Conservation (phyloP, 1,284 basidiomycete genomes). For the Blastosporella zonata region DNA sequence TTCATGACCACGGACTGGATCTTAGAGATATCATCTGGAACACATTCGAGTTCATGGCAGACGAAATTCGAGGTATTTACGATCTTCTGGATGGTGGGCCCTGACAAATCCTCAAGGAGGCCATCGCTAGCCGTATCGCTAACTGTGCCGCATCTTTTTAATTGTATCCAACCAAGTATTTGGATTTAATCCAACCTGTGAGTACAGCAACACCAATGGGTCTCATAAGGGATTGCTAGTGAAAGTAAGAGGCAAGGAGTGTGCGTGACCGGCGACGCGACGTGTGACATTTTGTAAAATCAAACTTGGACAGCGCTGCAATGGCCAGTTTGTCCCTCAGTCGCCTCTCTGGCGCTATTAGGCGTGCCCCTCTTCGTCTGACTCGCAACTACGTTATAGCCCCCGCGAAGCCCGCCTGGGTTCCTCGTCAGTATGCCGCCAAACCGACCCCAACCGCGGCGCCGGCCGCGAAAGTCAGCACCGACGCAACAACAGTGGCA, state of each 20-base stretch:
- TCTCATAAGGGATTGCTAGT: conserved; percentile 13
- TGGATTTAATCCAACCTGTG: conserved; percentile 27
- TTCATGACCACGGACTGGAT: conserved; percentile 48
- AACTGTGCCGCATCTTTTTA: conserved; percentile 37
- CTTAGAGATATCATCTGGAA: conserved; percentile 59
- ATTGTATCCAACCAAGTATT: conserved; percentile 5
- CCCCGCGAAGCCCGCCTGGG: conserved; percentile 12
- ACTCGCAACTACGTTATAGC: conserved; percentile 6
- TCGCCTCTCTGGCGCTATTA: conserved; percentile 9
- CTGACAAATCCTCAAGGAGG: conserved; percentile 57
- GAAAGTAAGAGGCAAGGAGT: background rate
- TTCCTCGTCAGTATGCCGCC: conserved; percentile 8
- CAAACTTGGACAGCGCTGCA: background rate
- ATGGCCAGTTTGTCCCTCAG: conserved; percentile 18
- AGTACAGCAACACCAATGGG: conserved; percentile 32
- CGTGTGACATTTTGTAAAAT: conserved; percentile 14
- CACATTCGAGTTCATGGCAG: conserved; percentile 38
- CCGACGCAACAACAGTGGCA: background rate
- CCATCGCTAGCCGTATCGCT: conserved; percentile 66
- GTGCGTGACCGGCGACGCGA: background rate
- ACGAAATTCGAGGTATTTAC: conserved; percentile 40
- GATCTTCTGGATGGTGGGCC: conserved; percentile 56
- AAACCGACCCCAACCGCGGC: background rate
- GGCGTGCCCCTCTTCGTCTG: background rate
- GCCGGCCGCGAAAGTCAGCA: conserved; percentile 9